Evolutionary conservation across 495 filamentous ascomycete genomes (phyloP), one percentile per base, ranked within the genome.

Genomic region (Daldinia grandis): DNA sequence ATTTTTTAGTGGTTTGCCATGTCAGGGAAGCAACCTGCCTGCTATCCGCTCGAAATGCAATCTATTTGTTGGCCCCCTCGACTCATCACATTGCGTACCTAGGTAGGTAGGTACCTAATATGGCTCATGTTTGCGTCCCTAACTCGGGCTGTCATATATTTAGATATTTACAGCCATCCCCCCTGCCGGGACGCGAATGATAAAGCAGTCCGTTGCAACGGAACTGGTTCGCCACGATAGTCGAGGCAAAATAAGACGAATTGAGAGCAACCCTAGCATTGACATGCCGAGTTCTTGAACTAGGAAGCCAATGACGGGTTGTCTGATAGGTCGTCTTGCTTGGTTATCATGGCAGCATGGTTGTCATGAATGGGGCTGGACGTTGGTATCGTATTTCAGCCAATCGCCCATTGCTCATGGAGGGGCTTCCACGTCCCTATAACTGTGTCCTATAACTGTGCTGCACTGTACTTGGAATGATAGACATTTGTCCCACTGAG

Each of bases 311-410:
- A 58, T 63, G 44, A 40, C 33, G 50, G 40, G 9, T 27, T 44
- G 40, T 15, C 56, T 73, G 70, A 60, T 66, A 61, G 72, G 64
- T 60, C 12, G 60, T 66, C 28, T 68, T 66, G 54, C 62, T 68
- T 68, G 64, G 59, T 58, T 72, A 72, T 68, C 64, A 68, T 68
- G 63, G 58, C 49, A 72, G 64, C 64, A 68, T 68, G 64, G 58
- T 53, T 72, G 68, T 68, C 64, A 68, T 64, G 58, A 69, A 72
- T 68, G 66, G 69, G 72, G 68, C 68, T 58, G 67, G 66, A 61
- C 21, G 37, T 7, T 37, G n/a, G 53, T 42, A 25, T 78, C 81
- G 80, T 83, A 83, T 81, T 74, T 58, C 56, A 73, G 80, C 81
- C 81, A 83, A 83, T 79, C 80, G 81, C 49, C 27, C 49, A 30